Evolutionary conservation across 2,329 filamentous ascomycete species (phyloP).

Genomic region (Aspergillus ochraceoroseus): DNA sequence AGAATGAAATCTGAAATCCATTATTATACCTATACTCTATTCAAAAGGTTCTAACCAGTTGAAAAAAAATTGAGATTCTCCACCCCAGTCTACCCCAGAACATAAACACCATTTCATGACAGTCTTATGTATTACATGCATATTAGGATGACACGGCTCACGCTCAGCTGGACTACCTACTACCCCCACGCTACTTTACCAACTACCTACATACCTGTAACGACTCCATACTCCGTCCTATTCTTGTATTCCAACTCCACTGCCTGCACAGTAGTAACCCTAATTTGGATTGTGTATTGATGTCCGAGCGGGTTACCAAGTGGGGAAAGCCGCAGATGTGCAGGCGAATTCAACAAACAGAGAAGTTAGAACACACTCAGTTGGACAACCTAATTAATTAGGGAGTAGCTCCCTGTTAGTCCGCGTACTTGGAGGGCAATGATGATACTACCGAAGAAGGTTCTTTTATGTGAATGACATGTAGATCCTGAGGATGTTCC

Average conservation of each 20-base stretch:
- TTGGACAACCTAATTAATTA: too few relatives aligned
- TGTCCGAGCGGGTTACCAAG: conserved; percentile 10
- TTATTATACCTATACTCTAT: background rate
- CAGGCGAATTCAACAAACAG: conserved; percentile 11
- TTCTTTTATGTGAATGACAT: conserved; percentile 5
- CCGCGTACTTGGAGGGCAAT: background rate
- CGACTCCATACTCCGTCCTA: conserved; percentile 4
- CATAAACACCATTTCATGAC: conserved; percentile 6
- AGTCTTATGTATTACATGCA: conserved; percentile 21
- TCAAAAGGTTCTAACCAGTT: background rate
- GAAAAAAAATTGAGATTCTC: background rate
- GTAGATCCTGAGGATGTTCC: conserved; percentile 17
- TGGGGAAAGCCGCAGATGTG: conserved; percentile 14
- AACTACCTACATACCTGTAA: conserved; percentile 1
- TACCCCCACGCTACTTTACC: too few relatives aligned
- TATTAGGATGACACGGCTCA: conserved; percentile 22
- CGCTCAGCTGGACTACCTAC: conserved; percentile 20
- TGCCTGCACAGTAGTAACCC: background rate
- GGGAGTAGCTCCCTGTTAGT: too few relatives aligned
- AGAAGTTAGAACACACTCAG: too few relatives aligned
- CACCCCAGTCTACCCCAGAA: background rate
- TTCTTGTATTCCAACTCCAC: background rate
- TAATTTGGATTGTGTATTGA: background rate
- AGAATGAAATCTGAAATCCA: conserved; percentile 6
- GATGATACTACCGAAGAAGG: too few relatives aligned